Conservation (phyloP, 306 rosid species). For the Nissolia schottii region DNA sequence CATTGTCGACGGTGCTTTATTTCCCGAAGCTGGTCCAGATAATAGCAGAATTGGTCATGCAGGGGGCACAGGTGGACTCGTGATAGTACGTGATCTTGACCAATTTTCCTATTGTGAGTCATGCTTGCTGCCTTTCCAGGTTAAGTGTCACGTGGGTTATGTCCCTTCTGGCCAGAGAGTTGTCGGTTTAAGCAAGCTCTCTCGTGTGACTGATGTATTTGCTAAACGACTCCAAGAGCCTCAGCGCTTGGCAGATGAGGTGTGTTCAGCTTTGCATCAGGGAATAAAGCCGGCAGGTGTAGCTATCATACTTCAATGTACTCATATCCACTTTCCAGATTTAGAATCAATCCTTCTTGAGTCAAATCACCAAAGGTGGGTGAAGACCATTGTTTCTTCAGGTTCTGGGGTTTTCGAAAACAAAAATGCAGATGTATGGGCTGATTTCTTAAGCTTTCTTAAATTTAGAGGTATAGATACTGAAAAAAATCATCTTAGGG, state of each 20-base stretch:
- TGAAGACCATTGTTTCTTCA: slow-evolving; percentile 46
- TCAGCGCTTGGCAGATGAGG: slow-evolving; percentile 35
- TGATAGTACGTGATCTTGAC: slow-evolving; percentile 82
- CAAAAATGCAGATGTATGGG: slow-evolving; percentile 53
- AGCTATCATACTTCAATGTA: slow-evolving; percentile 65
- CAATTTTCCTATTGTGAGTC: slow-evolving; percentile 87
- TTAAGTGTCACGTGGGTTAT: slow-evolving; percentile 85
- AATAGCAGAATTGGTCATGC: slow-evolving; percentile 68
- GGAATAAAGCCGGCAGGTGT: slow-evolving; percentile 84
- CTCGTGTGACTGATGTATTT: slow-evolving; percentile 61
- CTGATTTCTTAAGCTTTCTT: slow-evolving; percentile 65
- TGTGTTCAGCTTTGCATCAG: slow-evolving; percentile 30
- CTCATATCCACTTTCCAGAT: slow-evolving; percentile 62
- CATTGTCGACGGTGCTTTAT: slow-evolving; percentile 83
- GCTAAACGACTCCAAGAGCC: slow-evolving; percentile 55
- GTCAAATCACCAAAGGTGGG: slow-evolving; percentile 55
- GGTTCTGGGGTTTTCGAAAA: slow-evolving; percentile 73
- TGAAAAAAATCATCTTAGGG: slow-evolving; percentile 29
- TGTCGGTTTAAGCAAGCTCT: slow-evolving; percentile 89
- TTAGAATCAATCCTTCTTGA: slow-evolving; percentile 54
- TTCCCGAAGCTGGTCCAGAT: slow-evolving; percentile 84
- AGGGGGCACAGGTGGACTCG: slow-evolving; percentile 96
- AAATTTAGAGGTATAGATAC: slow-evolving; percentile 50
- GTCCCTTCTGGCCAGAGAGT: slow-evolving; percentile 82
- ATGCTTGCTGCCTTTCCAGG: slow-evolving; percentile 88